Conservation (phyloP, 345 rosid species). For the Brassica rapa region DNA sequence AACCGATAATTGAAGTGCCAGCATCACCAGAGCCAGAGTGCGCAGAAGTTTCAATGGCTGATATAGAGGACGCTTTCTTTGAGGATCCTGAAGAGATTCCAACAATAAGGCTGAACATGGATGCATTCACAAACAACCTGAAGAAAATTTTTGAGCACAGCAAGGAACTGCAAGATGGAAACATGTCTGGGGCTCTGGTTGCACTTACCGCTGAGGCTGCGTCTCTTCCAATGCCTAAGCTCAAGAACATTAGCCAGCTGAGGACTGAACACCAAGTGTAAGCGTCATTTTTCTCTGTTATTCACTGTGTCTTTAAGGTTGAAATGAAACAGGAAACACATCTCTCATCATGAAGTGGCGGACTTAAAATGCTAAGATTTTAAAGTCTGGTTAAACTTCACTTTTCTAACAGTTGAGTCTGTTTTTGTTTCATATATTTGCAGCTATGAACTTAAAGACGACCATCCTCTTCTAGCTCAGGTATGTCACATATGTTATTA, state of each 20-base stretch:
- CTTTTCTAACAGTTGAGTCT: neutral
- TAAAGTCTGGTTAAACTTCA: neutral
- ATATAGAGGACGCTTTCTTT: slow-evolving; percentile 64
- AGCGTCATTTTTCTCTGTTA: slow-evolving; percentile 39
- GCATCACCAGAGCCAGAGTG: slow-evolving; percentile 71
- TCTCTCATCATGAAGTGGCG: neutral
- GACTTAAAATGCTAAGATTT: neutral
- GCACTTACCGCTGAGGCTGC: slow-evolving; percentile 77
- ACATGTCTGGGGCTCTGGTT: slow-evolving; percentile 78
- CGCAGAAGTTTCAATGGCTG: slow-evolving; percentile 48
- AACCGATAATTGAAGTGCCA: slow-evolving; percentile 91
- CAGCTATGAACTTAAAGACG: slow-evolving; percentile 86
- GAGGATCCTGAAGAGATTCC: slow-evolving; percentile 86
- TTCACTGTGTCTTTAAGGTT: neutral
- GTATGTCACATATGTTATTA: slow-evolving; percentile 48
- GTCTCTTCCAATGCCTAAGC: slow-evolving; percentile 77
- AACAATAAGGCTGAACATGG: slow-evolving; percentile 67
- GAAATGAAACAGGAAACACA: neutral
- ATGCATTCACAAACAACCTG: slow-evolving; percentile 64
- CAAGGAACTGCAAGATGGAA: slow-evolving; percentile 42
- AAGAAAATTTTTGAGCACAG: slow-evolving; percentile 66
- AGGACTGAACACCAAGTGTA: slow-evolving; percentile 97
- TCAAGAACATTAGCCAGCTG: slow-evolving; percentile 77
- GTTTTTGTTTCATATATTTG: slow-evolving; percentile 28
- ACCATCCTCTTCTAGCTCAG: slow-evolving; percentile 74